Evolutionary conservation across 2,329 filamentous ascomycete species (phyloP), one percentile per base, ranked within the genome.

Genomic region (Alternaria sp.): DNA sequence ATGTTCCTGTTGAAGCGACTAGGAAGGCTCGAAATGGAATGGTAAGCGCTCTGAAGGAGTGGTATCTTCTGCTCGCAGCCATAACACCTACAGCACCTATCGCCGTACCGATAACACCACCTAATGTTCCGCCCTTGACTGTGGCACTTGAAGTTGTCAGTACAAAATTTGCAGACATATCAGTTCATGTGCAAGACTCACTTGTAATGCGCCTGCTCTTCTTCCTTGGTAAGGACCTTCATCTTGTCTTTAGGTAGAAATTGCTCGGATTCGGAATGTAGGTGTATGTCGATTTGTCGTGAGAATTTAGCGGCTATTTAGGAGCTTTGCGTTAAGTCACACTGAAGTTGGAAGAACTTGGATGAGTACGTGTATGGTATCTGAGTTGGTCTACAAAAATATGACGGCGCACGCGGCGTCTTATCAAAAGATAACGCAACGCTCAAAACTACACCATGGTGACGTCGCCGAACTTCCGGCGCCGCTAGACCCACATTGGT

Each of bases 221-320:
- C 92, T 86, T 97, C 92, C 78, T 94, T 92, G 71, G 91, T 96
- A 77, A 98, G 85, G 75, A 98, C 84, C 89, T 97, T 98, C 95
- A 98, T 99, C 1, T 57, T 70, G 65, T 23, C 24, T 54, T 54
- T 45, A 36, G 40, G 31, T 53, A 23, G 24, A 29, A n/a, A 36
- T 14, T 44, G 61, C 24, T 36, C 26, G n/a, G 37, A 54, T n/a
- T 24, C 56, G 39, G 51, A 26, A 41, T 36, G 36, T 33, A n/a
- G 28, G 33, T 21, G 26, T 41, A 34, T 44, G 31, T 7, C 26
- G 31, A 33, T 36, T 21, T 6, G 4, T 24, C 13, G 28, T 56
- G 51, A 11, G 40, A 31, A 37, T 13, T 14, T n/a, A 17, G 10
- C 10, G 31, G 45, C 8, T 39, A 14, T 11, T 11, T 11, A 9